phyloP scores from a whole-genome alignment of 345 rosid genomes.

The Salix koriyanagi region DNA sequence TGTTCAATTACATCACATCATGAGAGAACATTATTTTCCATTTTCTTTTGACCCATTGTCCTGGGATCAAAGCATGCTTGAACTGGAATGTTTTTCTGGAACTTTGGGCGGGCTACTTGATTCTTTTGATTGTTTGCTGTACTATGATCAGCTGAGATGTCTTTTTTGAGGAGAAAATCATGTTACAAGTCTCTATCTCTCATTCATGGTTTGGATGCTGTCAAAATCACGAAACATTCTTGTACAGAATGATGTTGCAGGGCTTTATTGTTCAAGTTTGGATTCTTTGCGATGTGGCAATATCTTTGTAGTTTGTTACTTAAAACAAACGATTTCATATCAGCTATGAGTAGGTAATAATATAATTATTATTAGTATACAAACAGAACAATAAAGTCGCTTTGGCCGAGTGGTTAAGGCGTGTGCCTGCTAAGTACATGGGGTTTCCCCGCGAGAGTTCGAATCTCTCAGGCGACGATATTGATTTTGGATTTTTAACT shows the following conservation, averaged over 20 bases:
- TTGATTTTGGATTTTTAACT: too few relatives aligned
- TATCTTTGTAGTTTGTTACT: neutral
- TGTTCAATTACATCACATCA: constrained; percentile 10
- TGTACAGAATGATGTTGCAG: neutral
- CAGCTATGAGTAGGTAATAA: fast-evolving
- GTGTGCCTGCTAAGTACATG: constrained; percentile 84
- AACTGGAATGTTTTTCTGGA: neutral
- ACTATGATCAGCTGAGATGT: neutral
- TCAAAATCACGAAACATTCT: neutral
- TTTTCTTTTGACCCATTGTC: neutral
- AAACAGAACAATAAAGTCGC: constrained; percentile 21
- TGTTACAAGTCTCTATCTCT: neutral
- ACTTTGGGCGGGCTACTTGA: neutral
- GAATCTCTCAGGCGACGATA: constrained; percentile 69
- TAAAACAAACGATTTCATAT: too few relatives aligned
- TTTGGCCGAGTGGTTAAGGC: constrained; percentile 94
- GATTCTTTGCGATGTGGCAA: neutral
- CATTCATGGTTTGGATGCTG: neutral
- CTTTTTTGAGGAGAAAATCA: neutral
- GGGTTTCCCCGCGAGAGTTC: constrained; percentile 87
- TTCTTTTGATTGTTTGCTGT: neutral
- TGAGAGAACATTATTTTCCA: constrained; percentile 3
- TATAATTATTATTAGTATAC: too few relatives aligned
- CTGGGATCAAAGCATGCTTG: neutral
- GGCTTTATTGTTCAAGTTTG: neutral